A percentile compares a stretch with the other conserved stretches of the same genome.
These are phyloP conservation scores for Neurospora cerealis DNA, from an alignment of 495 filamentous ascomycete species.

Conservation along the genomic window DNA sequence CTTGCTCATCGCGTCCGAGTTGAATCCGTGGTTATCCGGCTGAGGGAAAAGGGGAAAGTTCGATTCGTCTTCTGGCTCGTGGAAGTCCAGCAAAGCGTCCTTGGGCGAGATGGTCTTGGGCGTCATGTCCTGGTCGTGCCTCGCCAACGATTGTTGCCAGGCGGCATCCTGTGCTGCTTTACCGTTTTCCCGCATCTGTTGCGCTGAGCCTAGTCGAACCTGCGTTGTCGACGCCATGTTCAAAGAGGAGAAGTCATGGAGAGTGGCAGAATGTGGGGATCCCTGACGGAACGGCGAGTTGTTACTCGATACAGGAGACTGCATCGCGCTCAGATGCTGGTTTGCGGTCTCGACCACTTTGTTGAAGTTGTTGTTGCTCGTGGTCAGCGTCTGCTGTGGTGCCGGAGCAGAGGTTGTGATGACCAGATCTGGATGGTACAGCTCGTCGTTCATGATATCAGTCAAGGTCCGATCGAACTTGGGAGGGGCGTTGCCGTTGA, in stretches of 20 bases:
- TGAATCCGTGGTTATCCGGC: slow-evolving; percentile 22
- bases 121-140: slow-evolving; percentile 36
- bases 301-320: slow-evolving; percentile 45
- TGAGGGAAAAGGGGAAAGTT: slow-evolving; percentile 61
- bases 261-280: slow-evolving; percentile 53
- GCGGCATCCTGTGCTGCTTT: slow-evolving; percentile 51
- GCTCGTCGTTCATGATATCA: slow-evolving; percentile 74
- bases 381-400: slow-evolving; percentile 39
- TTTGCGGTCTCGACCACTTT: slow-evolving; percentile 20
- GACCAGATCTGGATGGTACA: slow-evolving; percentile 60
- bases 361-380: slow-evolving; percentile 59
- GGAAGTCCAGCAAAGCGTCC: slow-evolving; percentile 80
- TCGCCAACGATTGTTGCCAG: slow-evolving; percentile 40
- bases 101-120: slow-evolving; percentile 94
- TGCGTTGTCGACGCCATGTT: slow-evolving; percentile 22
- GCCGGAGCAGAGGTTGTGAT: slow-evolving; percentile 43
- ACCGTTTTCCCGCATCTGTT: slow-evolving; percentile 48
- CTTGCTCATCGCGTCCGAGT: slow-evolving; percentile 22
- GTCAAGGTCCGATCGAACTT: slow-evolving; percentile 82
- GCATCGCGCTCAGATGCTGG: slow-evolving; percentile 52
- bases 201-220: slow-evolving; percentile 43
- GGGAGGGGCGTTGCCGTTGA: slow-evolving; percentile 42
- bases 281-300: slow-evolving; percentile 74
- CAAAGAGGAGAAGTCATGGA: slow-evolving; percentile 31
- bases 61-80: slow-evolving; percentile 58